These are phyloP conservation scores for Nitzschia sp. DNA, from an alignment of 108 stramenopile species.

Conservation along the genomic window DNA sequence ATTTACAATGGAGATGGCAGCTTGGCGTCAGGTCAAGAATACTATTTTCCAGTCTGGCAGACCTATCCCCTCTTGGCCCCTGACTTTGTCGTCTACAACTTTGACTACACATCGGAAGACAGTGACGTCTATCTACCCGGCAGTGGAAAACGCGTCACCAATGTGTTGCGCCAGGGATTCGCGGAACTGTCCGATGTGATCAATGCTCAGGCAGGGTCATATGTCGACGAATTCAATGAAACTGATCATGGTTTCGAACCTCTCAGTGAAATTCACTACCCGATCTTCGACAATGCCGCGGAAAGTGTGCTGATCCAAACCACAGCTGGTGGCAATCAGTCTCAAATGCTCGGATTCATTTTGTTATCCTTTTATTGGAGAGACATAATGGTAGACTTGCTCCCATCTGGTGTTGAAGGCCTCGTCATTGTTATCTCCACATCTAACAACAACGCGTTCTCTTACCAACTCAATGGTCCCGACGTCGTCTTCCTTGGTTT, in stretches of 20 bases:
- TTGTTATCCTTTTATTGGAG: conserved; percentile 46
- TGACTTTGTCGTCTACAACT: conserved; percentile 29
- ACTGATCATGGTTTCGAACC: conserved; percentile 8
- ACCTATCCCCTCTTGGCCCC: conserved; percentile 10
- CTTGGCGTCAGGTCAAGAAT: conserved; percentile 12
- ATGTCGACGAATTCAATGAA: conserved; percentile 36
- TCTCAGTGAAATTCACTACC: conserved; percentile 40
- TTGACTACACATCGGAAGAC: background rate
- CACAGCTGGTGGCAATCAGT: too few relatives aligned
- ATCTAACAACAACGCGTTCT: conserved; percentile 34
- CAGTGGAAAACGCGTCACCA: conserved; percentile 9
- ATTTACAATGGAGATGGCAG: too few relatives aligned
- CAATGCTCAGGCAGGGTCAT: conserved; percentile 23
- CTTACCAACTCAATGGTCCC: conserved; percentile 39
- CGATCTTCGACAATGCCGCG: conserved; percentile 32
- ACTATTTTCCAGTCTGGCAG: conserved; percentile 24
- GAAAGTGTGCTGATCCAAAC: conserved; percentile 4
- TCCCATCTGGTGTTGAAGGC: conserved; percentile 45
- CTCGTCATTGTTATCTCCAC: conserved; percentile 43
- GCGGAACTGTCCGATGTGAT: conserved; percentile 17
- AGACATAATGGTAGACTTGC: conserved; percentile 24
- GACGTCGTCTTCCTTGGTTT: conserved; percentile 35
- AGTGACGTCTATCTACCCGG: background rate
- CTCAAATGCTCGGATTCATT: conserved; percentile 31
- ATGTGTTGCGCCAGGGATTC: conserved; percentile 29